Conservation (phyloP, 306 rosid species). For the Cucurbita pepo region DNA sequence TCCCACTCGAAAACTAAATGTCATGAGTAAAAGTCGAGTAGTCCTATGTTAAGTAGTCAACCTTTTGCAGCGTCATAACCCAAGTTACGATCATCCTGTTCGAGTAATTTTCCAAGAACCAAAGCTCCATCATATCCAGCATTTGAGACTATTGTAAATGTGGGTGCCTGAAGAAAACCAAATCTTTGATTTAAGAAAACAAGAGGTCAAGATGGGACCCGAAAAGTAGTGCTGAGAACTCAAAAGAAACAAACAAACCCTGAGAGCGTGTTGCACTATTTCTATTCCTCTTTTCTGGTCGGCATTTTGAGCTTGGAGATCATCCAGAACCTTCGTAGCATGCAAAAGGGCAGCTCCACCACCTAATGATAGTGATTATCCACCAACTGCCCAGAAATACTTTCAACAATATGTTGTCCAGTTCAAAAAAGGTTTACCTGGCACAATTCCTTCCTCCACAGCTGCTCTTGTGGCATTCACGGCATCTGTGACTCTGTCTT, state of each 20-base stretch:
- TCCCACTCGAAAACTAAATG: background rate
- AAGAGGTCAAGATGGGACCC: background rate
- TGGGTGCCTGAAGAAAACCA: slow-evolving; percentile 46
- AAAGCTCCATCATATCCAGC: slow-evolving; percentile 80
- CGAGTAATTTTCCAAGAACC: slow-evolving; percentile 67
- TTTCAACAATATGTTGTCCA: background rate
- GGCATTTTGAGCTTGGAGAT: slow-evolving; percentile 44
- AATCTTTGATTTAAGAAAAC: slow-evolving; percentile 8
- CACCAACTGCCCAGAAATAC: background rate
- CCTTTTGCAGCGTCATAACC: slow-evolving; percentile 87
- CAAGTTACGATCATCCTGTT: slow-evolving; percentile 48
- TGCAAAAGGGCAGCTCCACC: slow-evolving; percentile 95
- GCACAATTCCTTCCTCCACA: slow-evolving; percentile 91
- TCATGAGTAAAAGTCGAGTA: background rate
- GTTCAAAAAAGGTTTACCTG: slow-evolving; percentile 35
- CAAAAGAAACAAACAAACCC: slow-evolving; percentile 34
- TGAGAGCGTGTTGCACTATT: slow-evolving; percentile 73
- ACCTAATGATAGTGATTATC: slow-evolving; percentile 30
- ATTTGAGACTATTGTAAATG: slow-evolving; percentile 54
- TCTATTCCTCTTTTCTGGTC: slow-evolving; percentile 80
- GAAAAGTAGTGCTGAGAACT: background rate
- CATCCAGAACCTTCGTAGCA: slow-evolving; percentile 61
- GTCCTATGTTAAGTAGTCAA: slow-evolving; percentile 6
- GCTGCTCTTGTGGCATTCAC: slow-evolving; percentile 90
- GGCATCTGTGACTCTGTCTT: slow-evolving; percentile 95